Evolutionary conservation across 495 filamentous ascomycete species (phyloP), one percentile per base, ranked within the genome.

Genomic region (Schizothecium vesticola): DNA sequence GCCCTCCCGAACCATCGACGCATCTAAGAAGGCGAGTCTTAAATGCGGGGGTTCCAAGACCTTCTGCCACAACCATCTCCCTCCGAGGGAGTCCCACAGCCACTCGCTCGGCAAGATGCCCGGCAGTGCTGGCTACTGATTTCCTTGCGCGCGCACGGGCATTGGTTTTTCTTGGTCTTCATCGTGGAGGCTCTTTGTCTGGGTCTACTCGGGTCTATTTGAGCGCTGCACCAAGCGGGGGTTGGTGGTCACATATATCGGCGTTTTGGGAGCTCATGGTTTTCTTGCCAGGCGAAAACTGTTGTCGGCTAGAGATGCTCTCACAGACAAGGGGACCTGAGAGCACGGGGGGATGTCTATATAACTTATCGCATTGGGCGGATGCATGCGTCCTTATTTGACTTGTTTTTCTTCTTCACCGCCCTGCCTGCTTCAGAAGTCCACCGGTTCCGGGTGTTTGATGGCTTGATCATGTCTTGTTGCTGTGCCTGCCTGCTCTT

Each of bases 31-130:
- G 72, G 73, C 74, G 68, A 75, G 72, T 66, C 77, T 77, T 59
- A 79, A 78, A 55, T 78, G 80, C 31, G 73, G 77, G 31, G 78
- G 73, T 23, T 71, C 75, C 57, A 83, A 81, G 71, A 81, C 83
- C 43, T 83, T 78, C 61, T 84, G 81, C 71, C 82, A 84, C 73
- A 83, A 80, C 68, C 82, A 84, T 64, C 74, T 82, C 9, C 82
- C 82, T 1, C 78, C 76, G 25, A 75, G 78, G 71, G 79, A 75
- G 22, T 76, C 76, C n/a, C 73, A 69, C 59, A 59, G 63, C 5
- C 80, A 83, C 63, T 79, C 78, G 3, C 71, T 84, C 23, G 79
- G 79, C 56, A 80, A 80, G 56, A 84, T 84, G 82, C 82, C 82
- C 1, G 81, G 81, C 21, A 78, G 78, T 58, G 76, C 79, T 12